A percentile compares a stretch with the other conserved stretches of the same genome.
phyloP scores from a whole-genome alignment of 805 yeast genomes.

The Metschnikowia lachancei region DNA sequence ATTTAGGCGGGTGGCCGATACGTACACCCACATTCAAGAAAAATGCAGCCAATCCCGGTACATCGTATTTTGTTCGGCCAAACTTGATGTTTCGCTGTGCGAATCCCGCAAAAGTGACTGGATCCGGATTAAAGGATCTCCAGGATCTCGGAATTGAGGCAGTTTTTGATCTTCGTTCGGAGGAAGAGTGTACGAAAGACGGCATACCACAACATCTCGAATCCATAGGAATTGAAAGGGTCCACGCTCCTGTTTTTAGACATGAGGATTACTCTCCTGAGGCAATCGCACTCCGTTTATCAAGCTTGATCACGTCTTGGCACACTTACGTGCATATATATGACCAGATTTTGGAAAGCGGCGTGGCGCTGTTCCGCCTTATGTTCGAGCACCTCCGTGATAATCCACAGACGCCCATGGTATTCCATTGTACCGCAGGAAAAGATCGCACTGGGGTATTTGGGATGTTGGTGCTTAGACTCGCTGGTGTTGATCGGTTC shows the following conservation, averaged over 20 bases:
- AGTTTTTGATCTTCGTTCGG: constrained; percentile 68
- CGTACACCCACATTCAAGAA: constrained; percentile 22
- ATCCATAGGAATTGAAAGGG: constrained; percentile 45
- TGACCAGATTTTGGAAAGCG: constrained; percentile 51
- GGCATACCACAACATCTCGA: constrained; percentile 41
- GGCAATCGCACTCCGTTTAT: constrained; percentile 54
- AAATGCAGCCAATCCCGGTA: neutral
- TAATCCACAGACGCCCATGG: constrained; percentile 41
- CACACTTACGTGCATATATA: constrained; percentile 64
- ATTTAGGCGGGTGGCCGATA: constrained; percentile 72
- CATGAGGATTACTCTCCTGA: constrained; percentile 61
- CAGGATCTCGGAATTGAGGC: constrained; percentile 46
- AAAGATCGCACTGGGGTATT: constrained; percentile 82
- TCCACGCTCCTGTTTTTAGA: constrained; percentile 56
- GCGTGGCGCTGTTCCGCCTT: constrained; percentile 44
- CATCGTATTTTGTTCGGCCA: constrained; percentile 45
- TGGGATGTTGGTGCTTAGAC: constrained; percentile 60
- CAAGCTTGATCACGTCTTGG: constrained; percentile 55
- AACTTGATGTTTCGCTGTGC: constrained; percentile 65
- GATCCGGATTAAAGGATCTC: constrained; percentile 44
- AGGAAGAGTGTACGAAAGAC: constrained; percentile 48
- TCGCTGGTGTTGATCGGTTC: constrained; percentile 64
- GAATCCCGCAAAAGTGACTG: constrained; percentile 51
- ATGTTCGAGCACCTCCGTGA: constrained; percentile 59
- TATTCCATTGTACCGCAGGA: constrained; percentile 82